These are phyloP conservation scores for Apiospora koreana DNA, from an alignment of 2,329 filamentous ascomycete species.

Conservation along the genomic window DNA sequence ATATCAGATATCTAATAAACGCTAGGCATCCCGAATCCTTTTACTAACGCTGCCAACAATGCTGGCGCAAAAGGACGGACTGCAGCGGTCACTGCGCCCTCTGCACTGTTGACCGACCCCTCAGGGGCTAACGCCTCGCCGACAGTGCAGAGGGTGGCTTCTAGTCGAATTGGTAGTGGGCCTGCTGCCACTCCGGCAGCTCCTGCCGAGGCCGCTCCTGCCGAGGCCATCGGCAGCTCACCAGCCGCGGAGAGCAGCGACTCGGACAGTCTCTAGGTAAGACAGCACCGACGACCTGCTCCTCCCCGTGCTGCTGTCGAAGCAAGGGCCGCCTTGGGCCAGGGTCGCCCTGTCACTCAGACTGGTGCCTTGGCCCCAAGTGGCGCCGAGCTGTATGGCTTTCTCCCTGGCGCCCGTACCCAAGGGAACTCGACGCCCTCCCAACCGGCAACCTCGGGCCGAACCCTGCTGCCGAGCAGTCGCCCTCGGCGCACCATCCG, in stretches of 20 bases:
- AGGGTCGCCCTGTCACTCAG: background rate
- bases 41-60: background rate
- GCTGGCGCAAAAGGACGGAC: background rate
- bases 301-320: background rate
- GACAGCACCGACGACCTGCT: background rate
- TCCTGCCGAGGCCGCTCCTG: background rate
- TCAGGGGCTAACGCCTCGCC: background rate
- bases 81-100: background rate
- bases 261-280: background rate
- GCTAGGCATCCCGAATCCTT: background rate
- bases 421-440: background rate
- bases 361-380: background rate
- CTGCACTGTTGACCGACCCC: background rate
- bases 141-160: background rate
- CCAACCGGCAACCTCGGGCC: background rate
- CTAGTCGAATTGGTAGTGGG: background rate
- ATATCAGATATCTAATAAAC: background rate
- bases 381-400: background rate
- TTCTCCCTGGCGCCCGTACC: background rate
- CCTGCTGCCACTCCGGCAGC: background rate
- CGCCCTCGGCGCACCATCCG: background rate
- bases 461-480: background rate
- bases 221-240: background rate
- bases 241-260: background rate
- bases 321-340: background rate